A percentile compares a stretch with the other conserved stretches of the same genome.
Conservation (phyloP, 352 stramenopile genomes). For the Phytophthora capsici region DNA sequence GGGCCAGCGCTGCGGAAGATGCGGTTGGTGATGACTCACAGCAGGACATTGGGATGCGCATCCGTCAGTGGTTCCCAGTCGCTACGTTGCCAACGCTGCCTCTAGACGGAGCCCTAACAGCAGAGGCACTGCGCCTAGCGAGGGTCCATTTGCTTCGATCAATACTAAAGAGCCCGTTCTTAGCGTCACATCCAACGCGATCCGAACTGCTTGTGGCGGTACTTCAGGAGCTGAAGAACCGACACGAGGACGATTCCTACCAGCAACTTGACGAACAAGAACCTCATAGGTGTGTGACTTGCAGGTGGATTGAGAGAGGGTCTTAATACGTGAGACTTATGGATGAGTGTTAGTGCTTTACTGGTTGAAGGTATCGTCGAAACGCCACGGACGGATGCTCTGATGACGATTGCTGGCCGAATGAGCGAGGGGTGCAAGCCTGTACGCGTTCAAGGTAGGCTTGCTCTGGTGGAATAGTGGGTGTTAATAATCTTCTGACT, state of each 20-base stretch:
- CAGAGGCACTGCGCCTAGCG: slow-evolving; percentile 21
- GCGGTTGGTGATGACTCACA: slow-evolving; percentile 17
- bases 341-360: slow-evolving; percentile 26
- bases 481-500: no score
- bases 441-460: slow-evolving; percentile 47
- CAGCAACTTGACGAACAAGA: slow-evolving; percentile 10
- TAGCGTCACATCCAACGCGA: slow-evolving; percentile 49
- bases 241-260: slow-evolving; percentile 13
- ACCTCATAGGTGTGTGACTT: slow-evolving; percentile 17
- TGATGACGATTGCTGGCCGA: slow-evolving; percentile 43
- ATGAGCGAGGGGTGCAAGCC: slow-evolving; percentile 37
- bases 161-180: slow-evolving; percentile 62
- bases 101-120: slow-evolving; percentile 17
- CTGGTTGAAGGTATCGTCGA: slow-evolving; percentile 32
- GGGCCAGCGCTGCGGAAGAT: slow-evolving; percentile 45
- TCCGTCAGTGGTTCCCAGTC: slow-evolving; percentile 43
- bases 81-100: slow-evolving; percentile 49
- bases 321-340: slow-evolving; percentile 3
- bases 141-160: slow-evolving; percentile 46
- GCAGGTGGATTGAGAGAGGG: background rate
- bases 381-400: slow-evolving; percentile 24
- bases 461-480: background rate
- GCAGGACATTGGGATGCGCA: slow-evolving; percentile 26
- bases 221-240: slow-evolving; percentile 32
- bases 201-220: slow-evolving; percentile 46